These are phyloP conservation scores for Clathrospora elynae DNA, from an alignment of 2,329 filamentous ascomycete genomes.

Conservation along the genomic window DNA sequence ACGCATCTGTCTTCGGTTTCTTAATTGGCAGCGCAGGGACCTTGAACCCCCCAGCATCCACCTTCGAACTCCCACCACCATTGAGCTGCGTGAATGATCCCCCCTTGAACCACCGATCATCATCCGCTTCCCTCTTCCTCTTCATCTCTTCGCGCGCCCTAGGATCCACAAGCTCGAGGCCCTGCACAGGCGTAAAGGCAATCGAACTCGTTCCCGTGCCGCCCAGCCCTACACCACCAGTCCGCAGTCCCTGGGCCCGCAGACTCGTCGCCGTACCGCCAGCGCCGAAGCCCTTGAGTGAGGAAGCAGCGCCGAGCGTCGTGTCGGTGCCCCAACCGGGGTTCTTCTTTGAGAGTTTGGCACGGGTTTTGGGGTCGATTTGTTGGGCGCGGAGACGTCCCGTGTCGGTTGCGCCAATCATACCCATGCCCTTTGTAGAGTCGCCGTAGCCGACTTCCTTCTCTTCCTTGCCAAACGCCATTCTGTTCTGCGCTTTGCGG, in stretches of 20 bases:
- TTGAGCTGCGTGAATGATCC: constrained; percentile 94
- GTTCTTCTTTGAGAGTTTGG: constrained; percentile 92
- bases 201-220: constrained; percentile 78
- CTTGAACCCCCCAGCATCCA: constrained; percentile 73
- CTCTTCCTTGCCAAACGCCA: constrained; percentile 96
- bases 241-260: constrained; percentile 76
- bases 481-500: constrained; percentile 91
- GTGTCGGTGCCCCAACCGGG: constrained; percentile 87
- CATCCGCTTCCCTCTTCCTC: constrained; percentile 89
- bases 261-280: constrained; percentile 70
- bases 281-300: constrained; percentile 77
- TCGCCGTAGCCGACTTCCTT: constrained; percentile 92
- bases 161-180: constrained; percentile 91
- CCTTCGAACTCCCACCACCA: constrained; percentile 47
- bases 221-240: constrained; percentile 76
- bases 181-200: constrained; percentile 92
- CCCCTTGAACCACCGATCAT: constrained; percentile 95
- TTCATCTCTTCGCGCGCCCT: constrained; percentile 86
- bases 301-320: constrained; percentile 61
- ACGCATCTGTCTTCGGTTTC: constrained; percentile 53
- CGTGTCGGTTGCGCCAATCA: constrained; percentile 88
- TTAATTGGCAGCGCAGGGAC: constrained; percentile 79
- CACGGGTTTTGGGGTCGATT: constrained; percentile 89
- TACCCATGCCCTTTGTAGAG: constrained; percentile 84
- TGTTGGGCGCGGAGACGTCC: constrained; percentile 87